Conservation (phyloP, 148 eudicot species). For the Rhododendron henanense region DNA sequence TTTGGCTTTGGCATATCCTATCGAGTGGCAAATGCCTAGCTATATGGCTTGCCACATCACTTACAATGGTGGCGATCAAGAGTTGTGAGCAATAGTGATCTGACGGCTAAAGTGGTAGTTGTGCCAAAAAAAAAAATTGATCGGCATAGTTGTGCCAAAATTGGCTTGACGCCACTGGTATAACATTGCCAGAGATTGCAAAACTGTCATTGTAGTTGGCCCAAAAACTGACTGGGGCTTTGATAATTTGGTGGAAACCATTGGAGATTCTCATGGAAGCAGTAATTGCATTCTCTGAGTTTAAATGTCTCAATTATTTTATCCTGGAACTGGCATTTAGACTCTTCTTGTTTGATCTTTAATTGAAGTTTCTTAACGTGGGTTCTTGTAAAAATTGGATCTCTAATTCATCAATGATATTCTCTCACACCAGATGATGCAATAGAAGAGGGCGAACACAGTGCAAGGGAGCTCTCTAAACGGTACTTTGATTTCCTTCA, state of each 20-base stretch:
- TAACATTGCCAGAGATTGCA: background rate
- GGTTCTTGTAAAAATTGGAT: background rate
- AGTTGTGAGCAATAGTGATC: background rate
- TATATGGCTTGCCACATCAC: background rate
- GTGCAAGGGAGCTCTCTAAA: constrained; percentile 50
- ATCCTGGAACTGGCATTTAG: background rate
- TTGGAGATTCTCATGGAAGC: background rate
- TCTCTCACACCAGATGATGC: constrained; percentile 32
- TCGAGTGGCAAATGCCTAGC: background rate
- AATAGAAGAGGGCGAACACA: constrained; percentile 40
- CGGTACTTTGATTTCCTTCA: constrained; percentile 29
- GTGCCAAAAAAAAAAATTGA: background rate
- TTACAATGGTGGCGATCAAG: background rate
- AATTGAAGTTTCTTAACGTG: background rate
- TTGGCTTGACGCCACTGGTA: background rate
- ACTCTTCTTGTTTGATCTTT: background rate
- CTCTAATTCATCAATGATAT: background rate
- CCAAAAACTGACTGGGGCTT: background rate
- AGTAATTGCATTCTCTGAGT: background rate
- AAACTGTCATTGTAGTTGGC: background rate
- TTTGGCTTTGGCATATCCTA: background rate
- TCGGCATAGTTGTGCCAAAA: background rate
- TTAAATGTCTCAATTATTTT: background rate
- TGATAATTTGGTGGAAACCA: background rate
- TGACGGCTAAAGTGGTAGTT: background rate